Percentiles rank a stretch among this genome's conserved stretches.
Evolutionary conservation across 2,329 filamentous ascomycete species (phyloP).

Genomic region (Hyphodiscus sp.): DNA sequence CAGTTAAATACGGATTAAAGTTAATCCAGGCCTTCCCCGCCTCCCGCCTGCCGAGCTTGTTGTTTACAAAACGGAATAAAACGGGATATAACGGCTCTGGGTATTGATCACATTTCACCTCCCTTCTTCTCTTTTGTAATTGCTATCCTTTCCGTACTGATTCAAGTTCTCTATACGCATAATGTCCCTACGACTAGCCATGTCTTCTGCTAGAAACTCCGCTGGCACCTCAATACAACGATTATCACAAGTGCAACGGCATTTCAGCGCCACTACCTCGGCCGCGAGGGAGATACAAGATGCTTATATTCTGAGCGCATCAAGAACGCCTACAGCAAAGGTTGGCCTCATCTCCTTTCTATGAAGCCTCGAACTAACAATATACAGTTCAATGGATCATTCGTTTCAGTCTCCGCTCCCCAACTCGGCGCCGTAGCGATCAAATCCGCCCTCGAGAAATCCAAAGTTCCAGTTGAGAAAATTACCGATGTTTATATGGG

Average conservation of each 20-base stretch:
- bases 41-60: background rate
- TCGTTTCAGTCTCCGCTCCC: slow-evolving; percentile 76
- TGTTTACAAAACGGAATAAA: background rate
- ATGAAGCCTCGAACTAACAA: background rate
- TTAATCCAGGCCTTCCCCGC: background rate
- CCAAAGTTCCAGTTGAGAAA: slow-evolving; percentile 69
- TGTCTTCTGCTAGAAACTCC: slow-evolving; percentile 18
- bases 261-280: slow-evolving; percentile 45
- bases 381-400: slow-evolving; percentile 87
- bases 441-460: slow-evolving; percentile 82
- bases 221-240: slow-evolving; percentile 30
- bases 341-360: slow-evolving; percentile 37
- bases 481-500: slow-evolving; percentile 97
- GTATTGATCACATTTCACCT: background rate
- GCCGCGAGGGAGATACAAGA: slow-evolving; percentile 67
- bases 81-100: background rate
- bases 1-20: background rate
- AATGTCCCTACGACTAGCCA: slow-evolving; percentile 28
- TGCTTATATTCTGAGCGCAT: slow-evolving; percentile 87
- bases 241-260: slow-evolving; percentile 39
- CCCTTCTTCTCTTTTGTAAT: background rate
- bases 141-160: background rate
- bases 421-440: slow-evolving; percentile 86
- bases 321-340: slow-evolving; percentile 85
- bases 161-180: slow-evolving; percentile 2